Conservation (phyloP, 2,329 filamentous ascomycete species). For the Alternaria longipes region DNA sequence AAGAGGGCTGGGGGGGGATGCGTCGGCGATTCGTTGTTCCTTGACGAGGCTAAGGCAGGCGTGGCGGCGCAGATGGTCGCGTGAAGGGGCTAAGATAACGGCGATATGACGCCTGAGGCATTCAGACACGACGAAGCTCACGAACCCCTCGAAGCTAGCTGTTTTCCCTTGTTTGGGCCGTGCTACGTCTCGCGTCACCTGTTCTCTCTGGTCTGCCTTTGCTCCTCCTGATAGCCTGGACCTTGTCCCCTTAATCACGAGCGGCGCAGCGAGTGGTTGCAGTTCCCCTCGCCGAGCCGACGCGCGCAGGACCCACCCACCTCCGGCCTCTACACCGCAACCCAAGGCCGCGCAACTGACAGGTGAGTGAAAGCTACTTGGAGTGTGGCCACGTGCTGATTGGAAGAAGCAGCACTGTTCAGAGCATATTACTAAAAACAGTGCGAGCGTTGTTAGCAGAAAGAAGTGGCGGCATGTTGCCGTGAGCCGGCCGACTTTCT, state of each 20-base stretch:
- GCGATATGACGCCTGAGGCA: constrained; percentile 15
- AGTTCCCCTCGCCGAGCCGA: constrained; percentile 15
- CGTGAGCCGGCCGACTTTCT: constrained; percentile 33
- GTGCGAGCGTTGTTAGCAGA: constrained; percentile 2
- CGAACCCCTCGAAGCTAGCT: neutral
- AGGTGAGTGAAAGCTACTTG: constrained; percentile 14
- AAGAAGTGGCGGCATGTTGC: constrained; percentile 41
- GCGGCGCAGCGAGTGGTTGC: constrained; percentile 9
- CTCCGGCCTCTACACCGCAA: constrained; percentile 27
- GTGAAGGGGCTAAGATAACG: constrained; percentile 22
- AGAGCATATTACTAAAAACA: constrained; percentile 16
- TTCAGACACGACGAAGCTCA: neutral
- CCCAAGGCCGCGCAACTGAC: constrained; percentile 19
- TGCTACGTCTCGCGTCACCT: neutral
- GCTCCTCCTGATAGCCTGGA: neutral
- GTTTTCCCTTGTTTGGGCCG: neutral
- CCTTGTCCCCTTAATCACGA: constrained; percentile 1
- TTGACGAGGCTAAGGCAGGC: constrained; percentile 4
- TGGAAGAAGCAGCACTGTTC: constrained; percentile 3
- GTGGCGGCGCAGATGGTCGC: constrained; percentile 16
- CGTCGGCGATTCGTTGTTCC: constrained; percentile 4
- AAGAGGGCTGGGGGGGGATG: neutral
- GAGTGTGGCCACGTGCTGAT: constrained; percentile 5
- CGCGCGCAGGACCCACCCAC: constrained; percentile 23
- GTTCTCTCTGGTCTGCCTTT: neutral